phyloP scores from a whole-genome alignment of 164 flowering plant species.

The Nymphaea colorata region DNA sequence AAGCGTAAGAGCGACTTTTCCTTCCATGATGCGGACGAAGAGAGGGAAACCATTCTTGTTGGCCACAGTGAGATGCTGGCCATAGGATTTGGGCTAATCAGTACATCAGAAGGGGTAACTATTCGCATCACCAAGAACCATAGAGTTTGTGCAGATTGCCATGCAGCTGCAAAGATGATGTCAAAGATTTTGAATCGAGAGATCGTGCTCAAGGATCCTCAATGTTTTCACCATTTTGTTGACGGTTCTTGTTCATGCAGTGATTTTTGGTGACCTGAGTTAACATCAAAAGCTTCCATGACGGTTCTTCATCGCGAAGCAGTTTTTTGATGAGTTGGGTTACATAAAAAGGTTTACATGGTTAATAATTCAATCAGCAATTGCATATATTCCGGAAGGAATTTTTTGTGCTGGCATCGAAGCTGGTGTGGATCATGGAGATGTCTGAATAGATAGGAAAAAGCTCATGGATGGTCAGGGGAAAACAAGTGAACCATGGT shows the following conservation, averaged over 20 bases:
- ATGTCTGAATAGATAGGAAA: no score
- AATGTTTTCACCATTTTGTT: slow-evolving; percentile 55
- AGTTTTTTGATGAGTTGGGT: no score
- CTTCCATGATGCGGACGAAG: slow-evolving; percentile 66
- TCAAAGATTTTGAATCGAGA: slow-evolving; percentile 39
- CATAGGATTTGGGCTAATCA: slow-evolving; percentile 52
- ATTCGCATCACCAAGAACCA: slow-evolving; percentile 51
- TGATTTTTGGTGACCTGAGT: slow-evolving; percentile 21
- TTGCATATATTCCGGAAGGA: no score
- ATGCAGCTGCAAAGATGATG: slow-evolving; percentile 30
- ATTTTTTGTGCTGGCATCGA: no score
- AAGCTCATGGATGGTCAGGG: no score
- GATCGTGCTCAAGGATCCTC: slow-evolving; percentile 52
- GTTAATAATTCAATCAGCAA: no score
- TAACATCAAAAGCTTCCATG: neutral
- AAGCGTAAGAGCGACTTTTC: slow-evolving; percentile 24
- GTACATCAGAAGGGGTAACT: slow-evolving; percentile 21
- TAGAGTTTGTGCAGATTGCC: slow-evolving; percentile 48
- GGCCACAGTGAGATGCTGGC: slow-evolving; percentile 77
- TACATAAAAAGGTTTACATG: no score
- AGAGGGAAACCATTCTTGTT: slow-evolving; percentile 42
- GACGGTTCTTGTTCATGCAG: slow-evolving; percentile 56
- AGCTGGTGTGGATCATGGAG: no score
- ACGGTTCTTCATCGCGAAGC: no score
- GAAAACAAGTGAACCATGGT: no score